Evolutionary conservation across 2,329 filamentous ascomycete species (phyloP), one percentile per base, ranked within the genome.

Genomic region (Lojkania enalia): DNA sequence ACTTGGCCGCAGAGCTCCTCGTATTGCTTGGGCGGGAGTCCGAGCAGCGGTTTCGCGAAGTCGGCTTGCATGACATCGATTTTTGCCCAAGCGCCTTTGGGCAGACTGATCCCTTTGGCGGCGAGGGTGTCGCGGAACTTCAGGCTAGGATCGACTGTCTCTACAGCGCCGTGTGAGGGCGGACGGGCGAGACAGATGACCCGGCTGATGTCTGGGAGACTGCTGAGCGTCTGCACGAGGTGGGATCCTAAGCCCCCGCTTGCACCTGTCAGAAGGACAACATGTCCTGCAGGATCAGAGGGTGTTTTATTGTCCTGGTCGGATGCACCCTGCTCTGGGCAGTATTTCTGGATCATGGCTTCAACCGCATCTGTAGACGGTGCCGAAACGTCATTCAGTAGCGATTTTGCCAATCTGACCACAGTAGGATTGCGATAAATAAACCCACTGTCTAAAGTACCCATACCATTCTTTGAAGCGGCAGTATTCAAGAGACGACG

Each of bases 161-260:
- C n/a, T n/a, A n/a, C n/a, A 27, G 25, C 7, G n/a, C n/a, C 7
- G 25, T n/a, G 9, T 27, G 9, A 9, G 9, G 7, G 7, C n/a
- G 7, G 9, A 9, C 25, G 25, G n/a, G 7, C n/a, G n/a, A 27
- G 25, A 27, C 25, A 27, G n/a, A 27, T n/a, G 25, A 27, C 25
- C 25, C 25, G 7, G 7, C n/a, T n/a, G 9, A 27, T n/a, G 9
- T 7, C 7, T 9, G 25, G 25, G 9, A 27, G 48, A 0, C 39
- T 5, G 4, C 67, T 60, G 2, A 69, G 37, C 3, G 58, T 20
- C 2, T 44, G 38, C 1, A 67, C 66, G 1, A 74, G 35, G 44
- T 74, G 68, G 0, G 52, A 35, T 0, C 71, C 72, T 0, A 73
- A 51, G 36, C 66, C 66, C 2, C 72, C 71, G 0, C 68, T 60